Evolutionary conservation across 2,329 filamentous ascomycete genomes (phyloP), one percentile per base, ranked within the genome.

Genomic region (Lecanoromycetidae sp.): DNA sequence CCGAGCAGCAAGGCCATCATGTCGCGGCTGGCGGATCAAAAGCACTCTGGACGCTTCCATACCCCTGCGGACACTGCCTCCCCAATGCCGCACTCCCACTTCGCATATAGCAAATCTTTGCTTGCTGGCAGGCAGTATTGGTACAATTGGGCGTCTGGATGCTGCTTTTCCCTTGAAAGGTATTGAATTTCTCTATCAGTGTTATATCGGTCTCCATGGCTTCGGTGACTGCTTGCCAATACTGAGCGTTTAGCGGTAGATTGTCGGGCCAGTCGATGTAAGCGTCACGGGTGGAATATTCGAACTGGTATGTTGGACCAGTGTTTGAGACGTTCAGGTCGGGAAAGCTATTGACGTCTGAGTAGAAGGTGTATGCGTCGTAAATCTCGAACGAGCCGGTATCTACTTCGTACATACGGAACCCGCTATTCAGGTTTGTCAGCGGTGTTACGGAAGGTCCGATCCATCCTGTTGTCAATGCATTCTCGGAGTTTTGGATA

Each of bases 91-190:
- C 68, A 55, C 71, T 77, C 2, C 73, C 75, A 59, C 68, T 72
- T 30, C 75, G 61, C 64, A 78, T 78, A 55, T 79, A 78, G 53
- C 76, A 79, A 13, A 77, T 62, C 62, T 75, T 77, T 1, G 75
- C 74, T 38, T 61, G 56, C 2, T 68, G 67, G 57, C 75, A 79
- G 3, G 64, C 71, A 27, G 59, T 59, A 50, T 59, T 75, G 2
- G 70, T 72, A 51, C 75, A 77, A 33, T 71, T 71, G 0, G 74
- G 72, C 34, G 63, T 71, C 57, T 63, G 63, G 3, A 71, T 57
- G 47, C 71, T 75, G 49, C 58, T 65, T 59, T 75, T 76, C 0
- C 74, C 73, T 55, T 76, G 69, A 30, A 67, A 69, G 0, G 61
- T 67, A 53, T 75, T 77, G 47, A 74, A 71, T 32, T 61, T 56